Evolutionary conservation across 139 green algal species (phyloP).

Genomic region (Zygnema circumcarinatum): DNA sequence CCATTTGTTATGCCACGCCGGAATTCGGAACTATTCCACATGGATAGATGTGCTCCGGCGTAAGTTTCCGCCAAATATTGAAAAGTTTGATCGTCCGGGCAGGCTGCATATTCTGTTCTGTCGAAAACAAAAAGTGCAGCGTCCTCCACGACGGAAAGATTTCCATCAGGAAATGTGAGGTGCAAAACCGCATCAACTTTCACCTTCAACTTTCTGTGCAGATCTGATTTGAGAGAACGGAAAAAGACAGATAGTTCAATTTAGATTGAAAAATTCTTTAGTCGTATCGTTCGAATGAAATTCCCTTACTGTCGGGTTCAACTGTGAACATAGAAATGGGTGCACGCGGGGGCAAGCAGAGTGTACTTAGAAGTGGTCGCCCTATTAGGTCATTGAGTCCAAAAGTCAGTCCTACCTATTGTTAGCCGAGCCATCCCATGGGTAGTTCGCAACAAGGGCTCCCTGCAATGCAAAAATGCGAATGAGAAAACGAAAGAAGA

Average conservation of each 20-base stretch:
- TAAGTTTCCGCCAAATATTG: constrained; percentile 76
- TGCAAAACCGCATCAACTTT: too few species aligned
- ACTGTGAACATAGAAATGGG: too few species aligned
- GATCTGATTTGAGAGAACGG: too few species aligned
- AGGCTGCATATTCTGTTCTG: constrained; percentile 67
- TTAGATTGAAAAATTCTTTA: too few species aligned
- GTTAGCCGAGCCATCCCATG: constrained; percentile 66
- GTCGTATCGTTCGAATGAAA: too few species aligned
- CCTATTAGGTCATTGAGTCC: too few species aligned
- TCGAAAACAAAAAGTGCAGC: constrained; percentile 1
- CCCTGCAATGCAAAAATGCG: constrained; percentile 38
- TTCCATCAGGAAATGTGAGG: too few species aligned
- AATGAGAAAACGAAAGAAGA: not conserved
- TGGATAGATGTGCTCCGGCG: constrained; percentile 68
- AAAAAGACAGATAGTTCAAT: too few species aligned
- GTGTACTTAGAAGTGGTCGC: too few species aligned
- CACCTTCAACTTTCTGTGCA: too few species aligned
- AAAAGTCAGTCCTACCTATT: constrained; percentile 49
- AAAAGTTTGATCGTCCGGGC: constrained; percentile 83
- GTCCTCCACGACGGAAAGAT: not conserved
- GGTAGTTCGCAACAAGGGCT: constrained; percentile 68
- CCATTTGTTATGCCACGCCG: constrained; percentile 86
- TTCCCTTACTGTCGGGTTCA: too few species aligned
- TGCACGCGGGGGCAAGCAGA: too few species aligned
- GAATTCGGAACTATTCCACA: constrained; percentile 78